Evolutionary conservation across 2,329 filamentous ascomycete species (phyloP).

Genomic region (Knufia fluminis): DNA sequence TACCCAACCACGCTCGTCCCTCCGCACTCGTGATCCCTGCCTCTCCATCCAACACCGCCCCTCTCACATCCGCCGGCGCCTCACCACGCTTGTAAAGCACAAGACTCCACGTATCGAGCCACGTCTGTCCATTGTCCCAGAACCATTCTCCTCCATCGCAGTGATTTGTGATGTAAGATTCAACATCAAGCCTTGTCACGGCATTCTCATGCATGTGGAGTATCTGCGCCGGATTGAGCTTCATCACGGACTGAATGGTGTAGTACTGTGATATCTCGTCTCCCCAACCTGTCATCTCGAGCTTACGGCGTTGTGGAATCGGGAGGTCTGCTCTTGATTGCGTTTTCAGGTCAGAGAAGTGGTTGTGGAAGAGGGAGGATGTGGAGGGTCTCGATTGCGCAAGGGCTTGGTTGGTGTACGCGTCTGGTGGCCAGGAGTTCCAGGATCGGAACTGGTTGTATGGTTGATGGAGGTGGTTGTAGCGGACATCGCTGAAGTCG

Average conservation of each 20-base stretch:
- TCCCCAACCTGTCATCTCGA: constrained; percentile 49
- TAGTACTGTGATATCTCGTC: constrained; percentile 57
- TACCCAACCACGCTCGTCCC: not conserved
- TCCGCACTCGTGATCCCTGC: not conserved
- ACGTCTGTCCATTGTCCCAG: constrained; percentile 54
- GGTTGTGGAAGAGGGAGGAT: constrained; percentile 16
- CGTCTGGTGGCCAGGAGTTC: constrained; percentile 9
- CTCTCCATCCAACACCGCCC: not conserved
- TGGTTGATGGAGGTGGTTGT: constrained; percentile 4
- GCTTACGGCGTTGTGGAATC: constrained; percentile 38
- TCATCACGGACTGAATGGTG: constrained; percentile 55
- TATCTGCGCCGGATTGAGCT: constrained; percentile 52
- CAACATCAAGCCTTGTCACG: constrained; percentile 48
- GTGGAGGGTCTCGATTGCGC: not conserved
- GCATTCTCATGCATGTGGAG: constrained; percentile 49
- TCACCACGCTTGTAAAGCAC: constrained; percentile 48
- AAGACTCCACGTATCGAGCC: constrained; percentile 49
- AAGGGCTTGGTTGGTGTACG: not conserved
- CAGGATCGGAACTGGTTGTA: constrained; percentile 12
- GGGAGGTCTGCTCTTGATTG: constrained; percentile 16
- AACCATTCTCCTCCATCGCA: constrained; percentile 49
- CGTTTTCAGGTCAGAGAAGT: constrained; percentile 4
- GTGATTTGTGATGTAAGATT: constrained; percentile 38
- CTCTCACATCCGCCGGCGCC: constrained; percentile 29
- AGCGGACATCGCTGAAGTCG: constrained; percentile 8